Evolutionary conservation across 225 moss, liverwort and hornwort species (phyloP), one percentile per base, ranked within the genome.

Genomic region (Rhytidiadelphus loreus): DNA sequence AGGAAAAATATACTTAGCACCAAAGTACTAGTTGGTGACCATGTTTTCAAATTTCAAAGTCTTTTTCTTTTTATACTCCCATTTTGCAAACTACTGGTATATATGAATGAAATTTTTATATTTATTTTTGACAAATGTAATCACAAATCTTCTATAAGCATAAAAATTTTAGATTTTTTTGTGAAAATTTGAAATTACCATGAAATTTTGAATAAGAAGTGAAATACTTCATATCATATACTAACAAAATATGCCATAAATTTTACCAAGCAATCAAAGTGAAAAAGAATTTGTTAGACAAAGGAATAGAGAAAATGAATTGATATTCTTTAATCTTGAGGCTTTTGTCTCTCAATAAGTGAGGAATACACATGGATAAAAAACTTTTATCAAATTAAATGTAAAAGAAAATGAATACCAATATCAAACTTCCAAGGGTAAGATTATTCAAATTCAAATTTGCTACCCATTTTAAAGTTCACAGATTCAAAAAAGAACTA

Each of bases 381-480:
- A 65, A 65, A 18, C 19, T 5, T 64, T 64, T 64, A 33, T 65
- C 3, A 65, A 18, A 35, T 10, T 18, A 65, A 19, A 19, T 35
- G 19, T 19, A 65, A 10, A 65, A 35, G 19, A 65, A 65, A 19
- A 35, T 65, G 19, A 65, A 0, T 35, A 63, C 0, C 1, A 1
- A 3, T 35, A 66, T 66, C 65, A 65, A 65, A 35, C 19, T 65
- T 65, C 19, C 10, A 66, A 65, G 11, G 6, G 6, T 20, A 65
- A 20, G 37, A 65, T 65, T 2, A 37, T 11, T 6, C 0, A n/a
- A n/a, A 0, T 37, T 66, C 66, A 66, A 66, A 66, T 66, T 2
- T 66, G 22, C 11, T 4, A n/a, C n/a, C n/a, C 4, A 20, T 20
- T n/a, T n/a, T n/a, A n/a, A n/a, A 0, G n/a, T 7, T 68, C 4